phyloP scores from a whole-genome alignment of 78 protist species.

The Cavenderia fasciculata region DNA sequence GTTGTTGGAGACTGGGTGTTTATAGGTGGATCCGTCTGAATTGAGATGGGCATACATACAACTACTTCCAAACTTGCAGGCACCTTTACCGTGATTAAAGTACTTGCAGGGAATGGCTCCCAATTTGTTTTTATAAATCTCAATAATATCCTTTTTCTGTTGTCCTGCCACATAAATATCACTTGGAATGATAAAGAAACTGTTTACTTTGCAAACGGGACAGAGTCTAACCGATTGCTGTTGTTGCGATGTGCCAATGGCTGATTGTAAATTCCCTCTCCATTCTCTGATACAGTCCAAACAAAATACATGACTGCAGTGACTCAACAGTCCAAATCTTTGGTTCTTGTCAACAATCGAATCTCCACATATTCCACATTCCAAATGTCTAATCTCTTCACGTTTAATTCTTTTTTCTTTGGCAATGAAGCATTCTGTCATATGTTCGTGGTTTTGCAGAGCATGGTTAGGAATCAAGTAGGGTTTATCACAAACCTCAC shows the following conservation, averaged over 20 bases:
- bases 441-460: slow-evolving; percentile 25
- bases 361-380: slow-evolving; percentile 74
- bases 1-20: too few relatives aligned
- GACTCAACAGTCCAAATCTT: slow-evolving; percentile 58
- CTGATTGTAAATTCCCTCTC: slow-evolving; percentile 48
- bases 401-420: slow-evolving; percentile 23
- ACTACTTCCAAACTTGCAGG: slow-evolving; percentile 64
- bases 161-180: slow-evolving; percentile 40
- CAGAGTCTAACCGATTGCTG: slow-evolving; percentile 51
- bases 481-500: slow-evolving; percentile 28
- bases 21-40: slow-evolving; percentile 60
- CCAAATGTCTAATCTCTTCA: slow-evolving; percentile 35
- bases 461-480: slow-evolving; percentile 36
- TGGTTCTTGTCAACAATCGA: slow-evolving; percentile 42
- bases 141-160: slow-evolving; percentile 65
- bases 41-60: slow-evolving; percentile 71
- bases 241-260: not conserved
- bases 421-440: slow-evolving; percentile 27
- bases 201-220: slow-evolving; percentile 57
- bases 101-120: slow-evolving; percentile 69
- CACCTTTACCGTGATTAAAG: slow-evolving; percentile 66
- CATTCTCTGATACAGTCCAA: slow-evolving; percentile 74
- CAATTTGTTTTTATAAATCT: slow-evolving; percentile 36
- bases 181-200: slow-evolving; percentile 55
- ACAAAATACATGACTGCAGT: slow-evolving; percentile 72